These are phyloP conservation scores for Kondoa subrosea DNA, from an alignment of 768 basidiomycete species.

Conservation along the genomic window DNA sequence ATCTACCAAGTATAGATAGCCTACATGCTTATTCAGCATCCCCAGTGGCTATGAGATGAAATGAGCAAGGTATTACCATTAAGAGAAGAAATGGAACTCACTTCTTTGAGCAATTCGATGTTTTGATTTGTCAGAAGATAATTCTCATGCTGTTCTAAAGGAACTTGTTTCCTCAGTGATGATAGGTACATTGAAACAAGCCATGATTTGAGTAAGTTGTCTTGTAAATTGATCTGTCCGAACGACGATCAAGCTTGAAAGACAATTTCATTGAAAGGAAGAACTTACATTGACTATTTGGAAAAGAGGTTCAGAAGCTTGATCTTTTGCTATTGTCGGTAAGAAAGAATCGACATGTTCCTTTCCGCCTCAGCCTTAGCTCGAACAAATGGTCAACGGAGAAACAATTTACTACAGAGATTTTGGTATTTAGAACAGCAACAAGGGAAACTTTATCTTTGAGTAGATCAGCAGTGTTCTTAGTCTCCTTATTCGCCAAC, in stretches of 20 bases:
- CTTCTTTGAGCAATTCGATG: constrained; percentile 64
- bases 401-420: constrained; percentile 54
- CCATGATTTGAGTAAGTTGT: constrained; percentile 79
- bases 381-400: background rate
- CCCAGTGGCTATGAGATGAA: constrained; percentile 42
- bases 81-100: background rate
- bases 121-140: constrained; percentile 70
- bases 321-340: constrained; percentile 27
- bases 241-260: background rate
- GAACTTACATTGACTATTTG: constrained; percentile 44
- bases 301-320: constrained; percentile 41
- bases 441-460: constrained; percentile 61
- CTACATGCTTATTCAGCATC: constrained; percentile 74
- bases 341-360: constrained; percentile 60
- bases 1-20: constrained; percentile 83
- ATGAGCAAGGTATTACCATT: background rate
- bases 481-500: constrained; percentile 41
- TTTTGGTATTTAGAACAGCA: constrained; percentile 62
- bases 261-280: background rate
- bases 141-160: constrained; percentile 46
- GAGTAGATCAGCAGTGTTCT: constrained; percentile 63
- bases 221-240: constrained; percentile 35
- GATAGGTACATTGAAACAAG: constrained; percentile 71
- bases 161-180: constrained; percentile 51
- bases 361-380: constrained; percentile 33